Evolutionary conservation across 1,284 basidiomycete genomes (phyloP), one percentile per base, ranked within the genome.

Genomic region (Dichomitus squalens): DNA sequence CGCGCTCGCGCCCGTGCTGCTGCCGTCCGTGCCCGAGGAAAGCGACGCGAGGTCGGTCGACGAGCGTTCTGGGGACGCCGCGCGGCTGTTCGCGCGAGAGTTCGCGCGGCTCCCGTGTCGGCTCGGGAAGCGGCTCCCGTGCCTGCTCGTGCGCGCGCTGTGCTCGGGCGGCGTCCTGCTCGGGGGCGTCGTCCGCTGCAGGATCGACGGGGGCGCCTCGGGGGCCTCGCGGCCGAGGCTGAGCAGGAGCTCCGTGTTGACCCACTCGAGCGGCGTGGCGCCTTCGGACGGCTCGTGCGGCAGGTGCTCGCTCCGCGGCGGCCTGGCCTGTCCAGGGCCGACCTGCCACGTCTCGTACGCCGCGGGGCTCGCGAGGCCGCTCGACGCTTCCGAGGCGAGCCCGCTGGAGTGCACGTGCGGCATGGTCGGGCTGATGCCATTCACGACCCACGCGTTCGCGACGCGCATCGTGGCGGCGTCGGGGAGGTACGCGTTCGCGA

Each of bases 221-320:
- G 72, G 69, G 7, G 66, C 65, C 25, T 71, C 66, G 40, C 64
- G 64, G 4, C 84, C 80, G 23, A 90, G 76, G 3, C 87, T 90
- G 20, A 88, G 76, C 43, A 94, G 76, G 11, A 95, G 79, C 72
- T 95, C 92, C 5, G 88, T 88, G 70, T 94, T 92, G 52, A 91
- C 84, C 84, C 88, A 92, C 55, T 92, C 86, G 50, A 93, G 79
- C 20, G 87, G 79, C 4, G 62, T 59, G 23, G 61, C 55, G 38
- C 66, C 63, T 4, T 65, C 64, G 11, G 64, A 47, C 20, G 68
- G 69, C 52, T 66, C 65, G 23, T 64, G 61, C 34, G 71, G 71
- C n/a, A 72, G 67, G 54, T 72, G 71, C 34, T 62, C 65, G 53
- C 64, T 61, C 11, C 53, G 65, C 16, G 55, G 60, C 16, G 52